These are phyloP conservation scores for Alopecurus myosuroides DNA, from an alignment of 176 grass and related monocot species.

Conservation along the genomic window DNA sequence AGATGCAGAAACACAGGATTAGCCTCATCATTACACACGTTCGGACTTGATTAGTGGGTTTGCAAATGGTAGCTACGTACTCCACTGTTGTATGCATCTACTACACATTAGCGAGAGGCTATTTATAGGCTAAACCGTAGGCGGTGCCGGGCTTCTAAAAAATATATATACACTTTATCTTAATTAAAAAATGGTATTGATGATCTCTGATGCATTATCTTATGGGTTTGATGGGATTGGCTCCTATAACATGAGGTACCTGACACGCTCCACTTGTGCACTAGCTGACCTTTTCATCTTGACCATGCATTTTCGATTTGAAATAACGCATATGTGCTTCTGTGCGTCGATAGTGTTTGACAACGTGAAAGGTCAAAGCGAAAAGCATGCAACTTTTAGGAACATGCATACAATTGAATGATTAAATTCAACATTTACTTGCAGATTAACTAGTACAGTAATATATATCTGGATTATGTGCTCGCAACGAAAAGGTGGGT, in stretches of 20 bases:
- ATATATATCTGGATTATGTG: background rate
- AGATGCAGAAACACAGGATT: slow-evolving; percentile 7
- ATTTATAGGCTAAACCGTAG: background rate
- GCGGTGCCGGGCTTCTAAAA: background rate
- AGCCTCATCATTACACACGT: slow-evolving; percentile 10
- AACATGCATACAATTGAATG: background rate
- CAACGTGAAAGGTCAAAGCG: slow-evolving; percentile 17
- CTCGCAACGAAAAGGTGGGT: no score
- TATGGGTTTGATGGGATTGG: background rate
- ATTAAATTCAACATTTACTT: background rate
- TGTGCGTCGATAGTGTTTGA: background rate
- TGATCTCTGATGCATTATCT: background rate
- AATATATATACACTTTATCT: background rate
- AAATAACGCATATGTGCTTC: background rate
- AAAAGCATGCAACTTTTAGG: background rate
- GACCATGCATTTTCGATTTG: background rate
- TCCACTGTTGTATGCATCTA: background rate
- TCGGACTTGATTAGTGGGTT: background rate
- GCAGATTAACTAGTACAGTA: background rate
- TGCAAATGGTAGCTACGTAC: background rate
- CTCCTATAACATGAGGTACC: background rate
- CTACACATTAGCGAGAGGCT: background rate
- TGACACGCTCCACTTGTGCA: background rate
- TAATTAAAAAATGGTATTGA: background rate
- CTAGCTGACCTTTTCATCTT: background rate